Conservation (phyloP, 176 grass and related monocot species). For the Melocanna baccifera region DNA sequence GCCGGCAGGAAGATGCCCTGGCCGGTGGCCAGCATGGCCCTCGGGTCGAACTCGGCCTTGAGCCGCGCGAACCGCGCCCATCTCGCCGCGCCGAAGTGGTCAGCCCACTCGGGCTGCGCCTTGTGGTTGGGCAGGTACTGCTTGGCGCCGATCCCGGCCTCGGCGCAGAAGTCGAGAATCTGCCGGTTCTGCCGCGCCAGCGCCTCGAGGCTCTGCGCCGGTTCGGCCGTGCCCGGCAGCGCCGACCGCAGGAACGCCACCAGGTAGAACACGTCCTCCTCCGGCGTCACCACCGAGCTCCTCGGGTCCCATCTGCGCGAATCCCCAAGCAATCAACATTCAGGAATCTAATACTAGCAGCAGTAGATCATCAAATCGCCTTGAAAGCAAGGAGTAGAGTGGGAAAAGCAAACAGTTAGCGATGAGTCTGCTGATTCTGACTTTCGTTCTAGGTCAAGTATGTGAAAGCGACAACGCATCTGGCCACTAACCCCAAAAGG, state of each 20-base stretch:
- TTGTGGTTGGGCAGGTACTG: slow-evolving; percentile 86
- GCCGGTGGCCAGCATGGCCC: slow-evolving; percentile 58
- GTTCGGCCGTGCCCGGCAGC: slow-evolving; percentile 40
- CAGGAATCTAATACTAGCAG: neutral
- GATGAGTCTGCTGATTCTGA: slow-evolving; percentile 12
- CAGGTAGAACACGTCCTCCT: slow-evolving; percentile 93
- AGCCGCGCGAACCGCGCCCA: slow-evolving; percentile 56
- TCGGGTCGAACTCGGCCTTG: slow-evolving; percentile 66
- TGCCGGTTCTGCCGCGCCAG: slow-evolving; percentile 66
- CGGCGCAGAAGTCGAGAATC: slow-evolving; percentile 69
- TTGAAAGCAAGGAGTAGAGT: neutral
- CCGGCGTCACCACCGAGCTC: slow-evolving; percentile 75
- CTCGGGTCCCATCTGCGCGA: slow-evolving; percentile 70
- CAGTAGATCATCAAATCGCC: neutral
- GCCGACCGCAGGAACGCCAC: slow-evolving; percentile 86
- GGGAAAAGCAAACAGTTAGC: slow-evolving; percentile 5
- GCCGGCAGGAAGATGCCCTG: slow-evolving; percentile 76
- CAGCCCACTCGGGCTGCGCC: slow-evolving; percentile 58
- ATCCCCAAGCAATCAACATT: neutral
- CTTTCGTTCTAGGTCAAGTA: neutral
- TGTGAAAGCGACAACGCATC: slow-evolving; percentile 25
- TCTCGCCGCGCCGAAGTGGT: slow-evolving; percentile 58
- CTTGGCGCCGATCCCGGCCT: slow-evolving; percentile 55
- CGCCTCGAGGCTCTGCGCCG: slow-evolving; percentile 44
- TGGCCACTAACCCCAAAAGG: slow-evolving; percentile 14